phyloP scores from a whole-genome alignment of 2,329 filamentous ascomycete genomes.

The Blastomyces parvus region DNA sequence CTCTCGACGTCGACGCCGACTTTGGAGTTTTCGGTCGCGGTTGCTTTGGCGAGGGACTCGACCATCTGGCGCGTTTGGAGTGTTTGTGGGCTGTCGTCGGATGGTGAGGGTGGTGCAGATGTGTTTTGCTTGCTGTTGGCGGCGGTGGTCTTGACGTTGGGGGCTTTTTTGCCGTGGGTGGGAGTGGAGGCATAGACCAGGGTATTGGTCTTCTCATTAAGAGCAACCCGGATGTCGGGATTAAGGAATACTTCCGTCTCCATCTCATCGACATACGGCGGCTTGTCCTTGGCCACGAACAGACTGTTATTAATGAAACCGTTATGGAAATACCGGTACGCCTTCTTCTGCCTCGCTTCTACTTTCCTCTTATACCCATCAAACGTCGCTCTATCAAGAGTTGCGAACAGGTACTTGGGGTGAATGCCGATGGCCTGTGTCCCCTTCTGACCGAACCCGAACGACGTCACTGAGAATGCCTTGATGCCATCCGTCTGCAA shows the following conservation, averaged over 20 bases:
- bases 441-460: conserved; percentile 98
- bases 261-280: conserved; percentile 82
- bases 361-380: conserved; percentile 78
- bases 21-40: conserved; percentile 56
- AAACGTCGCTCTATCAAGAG: conserved; percentile 81
- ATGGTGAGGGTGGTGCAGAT: not conserved
- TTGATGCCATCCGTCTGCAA: conserved; percentile 98
- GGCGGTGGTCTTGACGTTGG: not conserved
- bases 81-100: conserved; percentile 39
- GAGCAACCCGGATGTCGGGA: conserved; percentile 73
- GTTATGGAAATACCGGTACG: conserved; percentile 97
- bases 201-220: conserved; percentile 77
- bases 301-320: conserved; percentile 95
- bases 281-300: conserved; percentile 88
- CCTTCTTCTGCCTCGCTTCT: conserved; percentile 90
- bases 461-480: conserved; percentile 97
- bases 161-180: not conserved
- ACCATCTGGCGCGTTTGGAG: conserved; percentile 65
- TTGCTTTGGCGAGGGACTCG: conserved; percentile 63
- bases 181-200: conserved; percentile 55
- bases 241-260: conserved; percentile 85
- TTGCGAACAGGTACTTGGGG: conserved; percentile 88
- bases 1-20: conserved; percentile 92
- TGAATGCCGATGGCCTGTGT: conserved; percentile 95
- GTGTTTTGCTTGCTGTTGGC: not conserved